Evolutionary conservation across 371 early-diverging fungal species (phyloP).

Genomic region (Mucor lusitanicus): DNA sequence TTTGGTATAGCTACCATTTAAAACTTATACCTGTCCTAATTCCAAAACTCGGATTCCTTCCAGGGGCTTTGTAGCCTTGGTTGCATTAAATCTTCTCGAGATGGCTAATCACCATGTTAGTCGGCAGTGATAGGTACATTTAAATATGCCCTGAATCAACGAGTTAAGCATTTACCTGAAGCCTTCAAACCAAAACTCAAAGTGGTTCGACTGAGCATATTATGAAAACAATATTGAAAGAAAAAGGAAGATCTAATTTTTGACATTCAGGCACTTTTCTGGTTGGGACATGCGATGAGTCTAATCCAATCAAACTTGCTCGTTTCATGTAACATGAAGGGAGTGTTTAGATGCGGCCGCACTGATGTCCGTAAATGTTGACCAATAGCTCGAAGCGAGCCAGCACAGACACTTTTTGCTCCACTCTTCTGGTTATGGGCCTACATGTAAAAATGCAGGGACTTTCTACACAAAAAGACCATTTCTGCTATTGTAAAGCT

Average conservation of each 20-base stretch:
- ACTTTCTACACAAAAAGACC: too few relatives aligned
- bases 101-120: background rate
- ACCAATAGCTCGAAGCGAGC: too few relatives aligned
- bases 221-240: background rate
- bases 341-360: background rate
- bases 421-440: too few relatives aligned
- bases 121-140: background rate
- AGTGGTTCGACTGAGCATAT: conserved; percentile 7
- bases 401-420: too few relatives aligned
- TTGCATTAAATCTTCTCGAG: conserved; percentile 7
- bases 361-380: too few relatives aligned
- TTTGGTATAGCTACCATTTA: background rate
- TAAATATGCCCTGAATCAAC: background rate
- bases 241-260: background rate
- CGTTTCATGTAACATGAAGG: background rate
- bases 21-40: conserved; percentile 46
- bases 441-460: too few relatives aligned
- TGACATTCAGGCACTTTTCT: background rate
- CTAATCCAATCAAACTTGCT: conserved; percentile 12
- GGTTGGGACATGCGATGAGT: conserved; percentile 6
- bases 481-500: too few relatives aligned
- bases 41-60: conserved; percentile 53
- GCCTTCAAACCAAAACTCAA: background rate
- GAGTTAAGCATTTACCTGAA: background rate
- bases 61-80: conserved; percentile 31